Percentiles rank a stretch among this genome's conserved stretches.
phyloP scores from a whole-genome alignment of 345 rosid species.

The Trapa incisa region DNA sequence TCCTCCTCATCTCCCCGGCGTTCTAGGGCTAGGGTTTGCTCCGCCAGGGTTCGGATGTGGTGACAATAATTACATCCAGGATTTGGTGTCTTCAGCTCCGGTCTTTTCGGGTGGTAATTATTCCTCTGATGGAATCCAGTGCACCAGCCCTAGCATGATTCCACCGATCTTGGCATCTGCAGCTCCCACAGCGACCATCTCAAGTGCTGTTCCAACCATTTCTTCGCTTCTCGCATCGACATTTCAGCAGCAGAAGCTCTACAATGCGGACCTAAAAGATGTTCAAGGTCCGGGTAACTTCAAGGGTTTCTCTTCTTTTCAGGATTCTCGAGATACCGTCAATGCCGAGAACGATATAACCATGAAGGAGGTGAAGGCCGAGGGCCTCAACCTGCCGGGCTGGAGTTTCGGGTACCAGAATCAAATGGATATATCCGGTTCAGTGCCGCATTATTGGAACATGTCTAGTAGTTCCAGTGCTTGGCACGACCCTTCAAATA shows the following conservation, averaged over 20 bases:
- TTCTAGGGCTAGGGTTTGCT: slow-evolving; percentile 59
- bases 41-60: slow-evolving; percentile 17
- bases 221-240: slow-evolving; percentile 43
- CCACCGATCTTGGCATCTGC: slow-evolving; percentile 29
- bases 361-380: slow-evolving; percentile 23
- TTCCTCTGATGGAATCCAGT: background rate
- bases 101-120: slow-evolving; percentile 31
- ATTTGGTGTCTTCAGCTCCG: slow-evolving; percentile 22
- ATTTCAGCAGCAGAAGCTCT: slow-evolving; percentile 35
- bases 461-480: background rate
- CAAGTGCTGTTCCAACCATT: slow-evolving; percentile 25
- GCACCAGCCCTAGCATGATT: background rate
- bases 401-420: slow-evolving; percentile 1
- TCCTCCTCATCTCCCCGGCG: slow-evolving; percentile 31
- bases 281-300: background rate
- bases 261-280: slow-evolving; percentile 18
- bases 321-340: background rate
- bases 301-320: slow-evolving; percentile 12
- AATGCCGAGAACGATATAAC: slow-evolving; percentile 29
- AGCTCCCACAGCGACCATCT: slow-evolving; percentile 16
- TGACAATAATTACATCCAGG: slow-evolving; percentile 17
- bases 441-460: background rate
- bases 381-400: background rate
- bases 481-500: slow-evolving; percentile 1
- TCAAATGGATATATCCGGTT: slow-evolving; percentile 1